Percentiles rank a stretch among this genome's conserved stretches.
These are phyloP conservation scores for Mycena latifolia DNA, from an alignment of 768 basidiomycete species.

Conservation along the genomic window DNA sequence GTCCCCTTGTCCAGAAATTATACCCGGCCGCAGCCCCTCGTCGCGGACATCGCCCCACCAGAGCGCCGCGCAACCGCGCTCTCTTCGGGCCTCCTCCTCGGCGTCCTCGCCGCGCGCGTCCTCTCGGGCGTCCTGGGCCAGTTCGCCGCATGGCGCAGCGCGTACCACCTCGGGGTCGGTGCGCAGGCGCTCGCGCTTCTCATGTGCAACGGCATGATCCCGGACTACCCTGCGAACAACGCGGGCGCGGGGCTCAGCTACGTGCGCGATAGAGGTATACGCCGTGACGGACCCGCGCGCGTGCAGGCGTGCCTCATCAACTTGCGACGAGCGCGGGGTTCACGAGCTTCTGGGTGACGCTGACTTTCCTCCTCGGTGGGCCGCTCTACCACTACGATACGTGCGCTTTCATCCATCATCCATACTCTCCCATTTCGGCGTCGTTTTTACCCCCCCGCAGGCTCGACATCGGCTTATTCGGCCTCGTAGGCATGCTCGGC, in stretches of 20 bases:
- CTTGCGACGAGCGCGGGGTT: constrained; percentile 68
- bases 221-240: constrained; percentile 88
- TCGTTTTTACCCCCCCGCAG: too few species aligned
- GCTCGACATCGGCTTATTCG: constrained; percentile 77
- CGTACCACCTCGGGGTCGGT: constrained; percentile 83
- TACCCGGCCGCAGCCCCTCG: constrained; percentile 68
- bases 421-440: too few species aligned
- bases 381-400: constrained; percentile 83
- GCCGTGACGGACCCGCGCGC: constrained; percentile 82
- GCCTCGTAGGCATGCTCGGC: constrained; percentile 80
- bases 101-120: constrained; percentile 80
- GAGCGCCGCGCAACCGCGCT: constrained; percentile 80
- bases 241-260: constrained; percentile 61
- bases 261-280: constrained; percentile 84
- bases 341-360: constrained; percentile 76
- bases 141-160: constrained; percentile 76
- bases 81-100: constrained; percentile 76
- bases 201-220: constrained; percentile 73
- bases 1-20: too few species aligned
- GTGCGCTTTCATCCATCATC: constrained; percentile 49
- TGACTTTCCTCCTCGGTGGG: constrained; percentile 86
- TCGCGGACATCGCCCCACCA: constrained; percentile 86
- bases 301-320: constrained; percentile 77
- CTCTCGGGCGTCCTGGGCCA: constrained; percentile 81
- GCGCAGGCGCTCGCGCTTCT: constrained; percentile 71